A percentile compares a stretch with the other conserved stretches of the same genome.
phyloP scores from a whole-genome alignment of 106 monocot species.

The Posidonia australis region DNA sequence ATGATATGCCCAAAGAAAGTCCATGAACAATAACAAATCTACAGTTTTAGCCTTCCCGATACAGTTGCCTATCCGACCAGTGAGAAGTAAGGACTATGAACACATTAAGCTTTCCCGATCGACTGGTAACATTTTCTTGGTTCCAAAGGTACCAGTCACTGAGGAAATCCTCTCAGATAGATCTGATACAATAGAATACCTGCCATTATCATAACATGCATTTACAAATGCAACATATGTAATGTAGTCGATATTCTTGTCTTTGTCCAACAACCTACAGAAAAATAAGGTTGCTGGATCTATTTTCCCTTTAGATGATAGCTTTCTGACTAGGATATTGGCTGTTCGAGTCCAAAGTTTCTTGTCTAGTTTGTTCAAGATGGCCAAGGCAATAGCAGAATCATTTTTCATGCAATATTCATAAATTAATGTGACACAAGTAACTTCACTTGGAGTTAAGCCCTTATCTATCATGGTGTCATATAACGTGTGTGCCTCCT shows the following conservation, averaged over 20 bases:
- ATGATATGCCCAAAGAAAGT: too few relatives aligned
- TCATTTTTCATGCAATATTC: slow-evolving; percentile 66
- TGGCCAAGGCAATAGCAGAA: slow-evolving; percentile 28
- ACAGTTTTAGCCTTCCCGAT: too few relatives aligned
- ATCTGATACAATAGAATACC: slow-evolving; percentile 62
- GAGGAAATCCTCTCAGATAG: slow-evolving; percentile 45
- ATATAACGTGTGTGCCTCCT: slow-evolving; percentile 71
- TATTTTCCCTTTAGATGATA: slow-evolving; percentile 49
- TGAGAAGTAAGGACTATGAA: too few relatives aligned
- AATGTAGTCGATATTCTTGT: slow-evolving; percentile 33
- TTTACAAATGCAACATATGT: slow-evolving; percentile 65
- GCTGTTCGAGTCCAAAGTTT: slow-evolving; percentile 46
- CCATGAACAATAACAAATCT: too few relatives aligned
- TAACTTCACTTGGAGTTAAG: slow-evolving; percentile 81
- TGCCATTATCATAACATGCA: slow-evolving; percentile 64
- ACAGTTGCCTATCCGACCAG: too few relatives aligned
- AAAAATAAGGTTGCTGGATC: slow-evolving; percentile 50
- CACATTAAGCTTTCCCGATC: not conserved
- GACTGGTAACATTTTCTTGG: not conserved
- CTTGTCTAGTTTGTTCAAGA: slow-evolving; percentile 69
- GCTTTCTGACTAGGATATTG: slow-evolving; percentile 75
- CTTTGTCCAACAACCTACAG: slow-evolving; percentile 46
- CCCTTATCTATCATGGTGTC: slow-evolving; percentile 75
- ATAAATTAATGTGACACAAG: slow-evolving; percentile 51
- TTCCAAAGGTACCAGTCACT: not conserved